These are phyloP conservation scores for Bombardia bombarda DNA, from an alignment of 495 filamentous ascomycete genomes.

Conservation along the genomic window DNA sequence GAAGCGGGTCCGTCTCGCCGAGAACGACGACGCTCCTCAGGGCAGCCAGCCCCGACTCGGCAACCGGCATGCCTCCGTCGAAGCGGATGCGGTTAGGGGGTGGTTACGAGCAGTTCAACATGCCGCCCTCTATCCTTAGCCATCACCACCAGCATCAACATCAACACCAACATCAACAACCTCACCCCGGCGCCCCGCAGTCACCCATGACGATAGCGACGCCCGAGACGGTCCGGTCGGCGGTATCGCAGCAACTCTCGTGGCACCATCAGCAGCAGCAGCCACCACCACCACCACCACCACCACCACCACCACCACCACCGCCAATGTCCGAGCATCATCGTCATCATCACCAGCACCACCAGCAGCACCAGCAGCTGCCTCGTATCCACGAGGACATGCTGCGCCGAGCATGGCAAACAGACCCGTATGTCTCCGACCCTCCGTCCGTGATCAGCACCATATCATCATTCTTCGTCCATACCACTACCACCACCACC, in stretches of 20 bases:
- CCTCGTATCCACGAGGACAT: slow-evolving; percentile 40
- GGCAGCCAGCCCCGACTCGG: slow-evolving; percentile 20
- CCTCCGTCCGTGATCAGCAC: slow-evolving; percentile 26
- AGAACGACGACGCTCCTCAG: slow-evolving; percentile 26
- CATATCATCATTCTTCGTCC: slow-evolving; percentile 17
- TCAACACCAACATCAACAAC: no score
- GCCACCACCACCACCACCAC: no score
- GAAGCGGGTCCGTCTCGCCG: slow-evolving; percentile 37
- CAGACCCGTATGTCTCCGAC: slow-evolving; percentile 53
- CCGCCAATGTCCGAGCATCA: slow-evolving; percentile 26
- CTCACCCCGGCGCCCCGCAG: no score
- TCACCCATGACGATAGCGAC: no score
- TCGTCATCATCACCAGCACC: slow-evolving; percentile 20
- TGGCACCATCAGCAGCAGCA: no score
- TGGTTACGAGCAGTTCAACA: no score
- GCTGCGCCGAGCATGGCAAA: slow-evolving; percentile 49
- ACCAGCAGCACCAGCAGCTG: slow-evolving; percentile 25
- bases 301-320: no score
- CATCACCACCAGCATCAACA: no score
- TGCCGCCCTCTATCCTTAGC: no score
- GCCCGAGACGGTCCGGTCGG: no score
- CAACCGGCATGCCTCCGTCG: slow-evolving; percentile 19
- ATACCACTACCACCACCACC: slow-evolving; percentile 13
- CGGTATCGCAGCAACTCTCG: no score
- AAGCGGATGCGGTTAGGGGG: slow-evolving; percentile 33